Percentiles rank a stretch among this genome's conserved stretches.
These are phyloP conservation scores for Polygonum maritimum DNA, from an alignment of 148 eudicot species.

Conservation along the genomic window DNA sequence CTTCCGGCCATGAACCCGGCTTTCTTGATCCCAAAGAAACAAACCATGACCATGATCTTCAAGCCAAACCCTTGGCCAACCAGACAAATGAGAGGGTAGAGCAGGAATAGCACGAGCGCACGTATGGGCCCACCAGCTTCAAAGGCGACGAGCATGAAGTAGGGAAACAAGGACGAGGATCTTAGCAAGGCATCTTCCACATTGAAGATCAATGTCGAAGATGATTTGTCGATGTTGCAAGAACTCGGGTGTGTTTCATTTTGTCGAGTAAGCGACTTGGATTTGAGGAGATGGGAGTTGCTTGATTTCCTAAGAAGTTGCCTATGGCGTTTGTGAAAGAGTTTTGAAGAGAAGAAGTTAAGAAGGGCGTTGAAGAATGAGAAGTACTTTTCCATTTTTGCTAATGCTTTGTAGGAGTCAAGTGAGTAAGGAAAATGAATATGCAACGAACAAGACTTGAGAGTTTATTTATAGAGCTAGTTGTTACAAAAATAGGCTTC, in stretches of 20 bases:
- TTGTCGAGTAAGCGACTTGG: not conserved
- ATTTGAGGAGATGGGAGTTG: slow-evolving; percentile 2
- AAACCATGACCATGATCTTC: slow-evolving; percentile 50
- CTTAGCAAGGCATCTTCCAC: slow-evolving; percentile 54
- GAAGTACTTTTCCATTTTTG: not conserved
- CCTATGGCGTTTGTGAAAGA: not conserved
- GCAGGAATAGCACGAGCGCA: slow-evolving; percentile 40
- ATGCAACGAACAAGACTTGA: not conserved
- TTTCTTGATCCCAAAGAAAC: slow-evolving; percentile 57
- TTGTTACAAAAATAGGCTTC: not conserved
- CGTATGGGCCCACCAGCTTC: slow-evolving; percentile 68
- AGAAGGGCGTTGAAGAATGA: not conserved
- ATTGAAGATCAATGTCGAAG: slow-evolving; percentile 29
- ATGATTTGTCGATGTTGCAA: not conserved
- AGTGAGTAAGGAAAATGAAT: not conserved
- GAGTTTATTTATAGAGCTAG: not conserved
- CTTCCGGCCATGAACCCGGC: slow-evolving; percentile 42
- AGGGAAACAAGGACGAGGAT: slow-evolving; percentile 51
- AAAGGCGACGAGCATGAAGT: slow-evolving; percentile 81
- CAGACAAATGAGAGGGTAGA: slow-evolving; percentile 55
- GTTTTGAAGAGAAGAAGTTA: slow-evolving; percentile 4
- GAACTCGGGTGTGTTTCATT: not conserved
- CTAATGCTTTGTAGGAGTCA: not conserved
- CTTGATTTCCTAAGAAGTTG: not conserved
- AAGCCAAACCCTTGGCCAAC: slow-evolving; percentile 27